Base-by-base conservation (phyloP, 495 filamentous ascomycete genomes). In the Chaetomium cochliodes region DNA sequence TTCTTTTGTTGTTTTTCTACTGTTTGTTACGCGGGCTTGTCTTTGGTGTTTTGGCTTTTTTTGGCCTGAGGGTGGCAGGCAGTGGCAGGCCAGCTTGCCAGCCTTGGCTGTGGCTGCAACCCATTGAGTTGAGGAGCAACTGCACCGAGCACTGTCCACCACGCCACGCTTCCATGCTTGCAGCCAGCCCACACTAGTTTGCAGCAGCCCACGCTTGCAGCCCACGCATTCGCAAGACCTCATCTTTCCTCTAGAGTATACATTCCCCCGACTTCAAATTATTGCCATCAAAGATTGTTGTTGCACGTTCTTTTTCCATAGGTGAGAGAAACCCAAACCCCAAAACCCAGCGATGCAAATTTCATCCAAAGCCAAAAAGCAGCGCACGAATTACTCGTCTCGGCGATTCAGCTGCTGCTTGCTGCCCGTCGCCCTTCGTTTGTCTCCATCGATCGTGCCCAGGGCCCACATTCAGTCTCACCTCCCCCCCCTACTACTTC, bases 181-280 rank as follows among this genome's bases (percentile, higher is more conserved):
- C n/a, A n/a, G n/a, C n/a, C n/a, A n/a, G n/a, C n/a, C n/a, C n/a
- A n/a, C n/a, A n/a, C n/a, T n/a, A n/a, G n/a, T n/a, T n/a, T n/a
- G n/a, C n/a, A n/a, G n/a, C n/a, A n/a, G n/a, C n/a, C n/a, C n/a
- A n/a, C n/a, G n/a, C n/a, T n/a, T 56, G 30, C 42, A 26, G 30
- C 6, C 55, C 59, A 58, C 58, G 25, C 60, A 65, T 65, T 25
- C 65, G 65, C 67, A 64, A 41, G 51, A 67, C 68, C 65, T 64
- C 73, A 73, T 72, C 65, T 58, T 75, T 63, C 70, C 66, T 62
- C 65, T 63, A 53, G 55, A 75, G 65, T 73, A 75, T 75, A 61
- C 65, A 73, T 75, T 75, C 65, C 61, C 50, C 51, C 44, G 28
- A 65, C 39, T 55, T 23, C 26, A 58, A 70, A 70, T 44, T 65